Evolutionary conservation across 2,329 filamentous ascomycete species (phyloP), one percentile per base, ranked within the genome.

Genomic region (Epichloe brachyelytri): DNA sequence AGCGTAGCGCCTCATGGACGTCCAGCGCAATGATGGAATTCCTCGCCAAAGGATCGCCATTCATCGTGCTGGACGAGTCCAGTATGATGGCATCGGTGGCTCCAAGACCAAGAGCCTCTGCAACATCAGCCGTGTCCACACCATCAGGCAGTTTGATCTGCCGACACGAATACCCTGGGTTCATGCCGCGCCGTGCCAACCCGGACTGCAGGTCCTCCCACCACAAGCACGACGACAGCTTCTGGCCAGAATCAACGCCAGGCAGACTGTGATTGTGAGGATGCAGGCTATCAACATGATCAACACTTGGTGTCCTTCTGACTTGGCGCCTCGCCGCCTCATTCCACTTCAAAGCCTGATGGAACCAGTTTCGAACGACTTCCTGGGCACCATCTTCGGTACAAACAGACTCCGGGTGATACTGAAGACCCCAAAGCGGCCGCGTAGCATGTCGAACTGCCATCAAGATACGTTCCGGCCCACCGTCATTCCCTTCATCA

Each of bases 381-480:
- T 71, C 68, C 19, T 75, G 77, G 1, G 85, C 83, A 53, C 77
- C 76, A 3, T 73, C 68, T 39, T 87, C 85, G 4, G 89, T 94
- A 64, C 88, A 95, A 14, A 88, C 79, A 0, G 88, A 95, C 65
- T 96, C 89, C 0, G 89, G 89, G 61, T 95, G 89, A 59, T 93
- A 95, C 62, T 95, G 90, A 17, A 95, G 74, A 0, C 86, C 90
- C 83, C 86, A 94, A 56, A 91, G 86, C 0, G 90, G 89, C 56
- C 80, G 83, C 1, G 56, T 62, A 17, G 63, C 68, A 63, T 95
- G 88, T 55, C 75, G 79, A 15, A 83, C 80, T 0, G 78, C 86
- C 87, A 94, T 94, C n/a, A 93, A 66, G 3, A 89, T 75, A 41
- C 75, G 69, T 60, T 79, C 76, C 5, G 45, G 46, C 8, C 60